These are phyloP conservation scores for Euryodendron excelsum DNA, from an alignment of 148 eudicot species.

Conservation along the genomic window DNA sequence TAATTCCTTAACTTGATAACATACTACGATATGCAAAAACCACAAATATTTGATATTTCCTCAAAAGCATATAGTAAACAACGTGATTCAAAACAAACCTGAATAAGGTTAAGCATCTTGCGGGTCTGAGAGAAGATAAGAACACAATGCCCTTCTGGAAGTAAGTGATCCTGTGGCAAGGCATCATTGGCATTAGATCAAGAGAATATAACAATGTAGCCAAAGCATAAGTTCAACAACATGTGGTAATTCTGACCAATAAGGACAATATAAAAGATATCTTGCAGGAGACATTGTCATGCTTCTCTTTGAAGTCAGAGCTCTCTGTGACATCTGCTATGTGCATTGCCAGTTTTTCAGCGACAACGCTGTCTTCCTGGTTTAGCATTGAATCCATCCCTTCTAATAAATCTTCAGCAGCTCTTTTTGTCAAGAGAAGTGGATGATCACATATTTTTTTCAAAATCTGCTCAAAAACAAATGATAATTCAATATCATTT, in stretches of 20 bases:
- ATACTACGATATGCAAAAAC: not conserved
- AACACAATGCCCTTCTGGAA: conserved; percentile 80
- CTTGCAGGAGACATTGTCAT: conserved; percentile 85
- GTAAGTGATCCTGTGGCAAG: conserved; percentile 55
- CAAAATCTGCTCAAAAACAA: conserved; percentile 55
- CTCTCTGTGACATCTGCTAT: conserved; percentile 68
- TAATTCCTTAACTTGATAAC: not conserved
- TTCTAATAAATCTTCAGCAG: conserved; percentile 93
- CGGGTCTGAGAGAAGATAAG: conserved; percentile 98
- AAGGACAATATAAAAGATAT: conserved; percentile 74
- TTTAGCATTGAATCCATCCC: conserved; percentile 82
- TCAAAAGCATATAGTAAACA: not conserved
- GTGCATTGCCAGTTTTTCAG: conserved; percentile 86
- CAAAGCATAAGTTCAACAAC: conserved; percentile 4
- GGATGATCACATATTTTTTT: conserved; percentile 99
- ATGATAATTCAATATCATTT: not conserved
- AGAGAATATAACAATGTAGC: conserved; percentile 1
- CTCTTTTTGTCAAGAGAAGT: conserved; percentile 87
- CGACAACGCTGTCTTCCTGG: conserved; percentile 68
- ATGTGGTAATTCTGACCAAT: conserved; percentile 52
- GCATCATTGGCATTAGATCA: not conserved
- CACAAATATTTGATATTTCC: not conserved
- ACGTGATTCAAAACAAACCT: conserved; percentile 43
- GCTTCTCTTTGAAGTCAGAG: conserved; percentile 53
- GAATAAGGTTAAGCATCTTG: conserved; percentile 92